Evolutionary conservation across 805 yeast species (phyloP).

Genomic region (Ogataea haglerorum): DNA sequence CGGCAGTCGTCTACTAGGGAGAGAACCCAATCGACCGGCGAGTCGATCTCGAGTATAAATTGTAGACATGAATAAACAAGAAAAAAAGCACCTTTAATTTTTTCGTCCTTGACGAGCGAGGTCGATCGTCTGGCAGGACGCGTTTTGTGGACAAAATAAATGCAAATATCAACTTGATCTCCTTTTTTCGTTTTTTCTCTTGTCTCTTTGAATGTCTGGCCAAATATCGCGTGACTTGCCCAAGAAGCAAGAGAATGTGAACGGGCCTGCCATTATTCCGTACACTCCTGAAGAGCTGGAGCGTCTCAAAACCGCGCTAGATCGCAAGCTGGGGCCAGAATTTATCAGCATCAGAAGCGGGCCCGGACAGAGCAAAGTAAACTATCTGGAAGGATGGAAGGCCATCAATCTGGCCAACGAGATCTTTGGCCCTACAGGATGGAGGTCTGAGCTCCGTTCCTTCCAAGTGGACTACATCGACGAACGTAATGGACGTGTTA

Average conservation of each 20-base stretch:
- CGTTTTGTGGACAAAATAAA: conserved; percentile 4
- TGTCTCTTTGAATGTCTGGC: conserved; percentile 7
- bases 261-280: neutral
- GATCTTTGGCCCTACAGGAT: conserved; percentile 79
- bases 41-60: conserved; percentile 4
- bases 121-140: conserved; percentile 8
- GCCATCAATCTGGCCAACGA: conserved; percentile 77
- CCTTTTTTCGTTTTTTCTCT: conserved; percentile 3
- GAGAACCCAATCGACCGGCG: neutral
- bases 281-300: conserved; percentile 28
- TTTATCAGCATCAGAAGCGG: conserved; percentile 74
- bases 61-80: conserved; percentile 8
- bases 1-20: neutral
- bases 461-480: conserved; percentile 71
- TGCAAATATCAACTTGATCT: conserved; percentile 7
- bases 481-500: conserved; percentile 52
- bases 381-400: conserved; percentile 81
- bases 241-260: conserved; percentile 1
- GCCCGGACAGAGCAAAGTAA: conserved; percentile 64
- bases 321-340: conserved; percentile 64
- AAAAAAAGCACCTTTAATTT: conserved; percentile 1
- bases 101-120: neutral
- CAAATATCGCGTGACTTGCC: conserved; percentile 15
- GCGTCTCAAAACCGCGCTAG: conserved; percentile 29
- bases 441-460: conserved; percentile 69